Conservation (phyloP, 2,329 filamentous ascomycete species). For the Dichotomopilus funicola region DNA sequence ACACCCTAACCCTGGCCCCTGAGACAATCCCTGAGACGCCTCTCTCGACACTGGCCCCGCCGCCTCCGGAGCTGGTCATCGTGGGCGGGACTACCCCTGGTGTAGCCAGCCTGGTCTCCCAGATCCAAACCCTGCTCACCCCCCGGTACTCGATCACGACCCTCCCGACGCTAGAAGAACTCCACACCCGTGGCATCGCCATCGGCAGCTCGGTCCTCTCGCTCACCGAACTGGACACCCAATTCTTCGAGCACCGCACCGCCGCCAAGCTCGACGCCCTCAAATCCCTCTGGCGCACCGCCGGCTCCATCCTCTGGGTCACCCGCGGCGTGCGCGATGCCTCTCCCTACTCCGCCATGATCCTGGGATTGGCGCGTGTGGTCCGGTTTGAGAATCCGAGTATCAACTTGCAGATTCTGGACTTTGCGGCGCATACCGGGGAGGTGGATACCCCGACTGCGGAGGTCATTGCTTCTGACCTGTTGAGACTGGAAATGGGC, state of each 20-base stretch:
- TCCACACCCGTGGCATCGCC: neutral
- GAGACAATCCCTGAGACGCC: neutral
- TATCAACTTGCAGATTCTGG: neutral
- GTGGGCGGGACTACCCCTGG: slow-evolving; percentile 15
- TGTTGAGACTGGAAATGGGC: neutral
- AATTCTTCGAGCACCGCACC: neutral
- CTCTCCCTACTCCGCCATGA: slow-evolving; percentile 12
- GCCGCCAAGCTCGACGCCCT: neutral
- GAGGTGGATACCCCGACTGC: neutral
- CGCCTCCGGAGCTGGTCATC: slow-evolving; percentile 14
- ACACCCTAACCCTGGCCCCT: no score
- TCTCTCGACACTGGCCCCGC: neutral
- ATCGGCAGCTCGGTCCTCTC: neutral
- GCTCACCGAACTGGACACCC: slow-evolving; percentile 11
- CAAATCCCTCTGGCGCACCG: slow-evolving; percentile 1
- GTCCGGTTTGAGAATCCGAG: neutral
- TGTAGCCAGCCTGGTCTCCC: neutral
- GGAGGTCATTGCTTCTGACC: neutral
- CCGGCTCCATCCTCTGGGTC: slow-evolving; percentile 12
- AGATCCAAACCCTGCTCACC: neutral
- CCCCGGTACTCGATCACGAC: neutral
- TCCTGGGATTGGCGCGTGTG: slow-evolving; percentile 7
- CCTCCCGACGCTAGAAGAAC: neutral
- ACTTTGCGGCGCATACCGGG: neutral
- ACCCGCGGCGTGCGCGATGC: slow-evolving; percentile 9